These are phyloP conservation scores for Leucocoprinus birnbaumii DNA, from an alignment of 768 basidiomycete species.

Conservation along the genomic window DNA sequence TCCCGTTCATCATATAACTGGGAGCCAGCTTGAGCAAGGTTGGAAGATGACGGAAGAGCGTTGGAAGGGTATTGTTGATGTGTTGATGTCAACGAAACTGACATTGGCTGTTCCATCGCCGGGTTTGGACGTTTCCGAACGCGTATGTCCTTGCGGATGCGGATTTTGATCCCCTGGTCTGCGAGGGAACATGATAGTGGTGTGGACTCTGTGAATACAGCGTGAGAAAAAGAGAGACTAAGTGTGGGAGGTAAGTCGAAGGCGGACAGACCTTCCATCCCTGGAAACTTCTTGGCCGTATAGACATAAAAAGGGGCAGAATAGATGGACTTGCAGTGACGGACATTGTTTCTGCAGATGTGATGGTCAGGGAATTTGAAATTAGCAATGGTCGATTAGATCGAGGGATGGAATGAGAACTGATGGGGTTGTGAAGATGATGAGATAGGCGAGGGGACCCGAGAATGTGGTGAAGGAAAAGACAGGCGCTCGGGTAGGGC, in stretches of 20 bases:
- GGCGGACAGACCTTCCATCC: constrained; percentile 79
- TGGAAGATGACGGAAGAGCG: constrained; percentile 17
- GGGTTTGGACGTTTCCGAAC: constrained; percentile 68
- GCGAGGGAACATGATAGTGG: constrained; percentile 86
- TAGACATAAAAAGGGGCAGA: constrained; percentile 92
- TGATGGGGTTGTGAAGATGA: not conserved
- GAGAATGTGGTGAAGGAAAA: not conserved
- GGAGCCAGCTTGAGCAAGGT: not conserved
- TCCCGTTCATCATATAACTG: constrained; percentile 21
- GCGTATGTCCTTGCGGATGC: constrained; percentile 89
- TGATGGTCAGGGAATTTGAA: not conserved
- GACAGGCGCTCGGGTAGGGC: constrained; percentile 7
- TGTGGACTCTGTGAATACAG: constrained; percentile 67
- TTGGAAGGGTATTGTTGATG: constrained; percentile 19
- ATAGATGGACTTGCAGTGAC: constrained; percentile 88
- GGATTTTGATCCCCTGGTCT: constrained; percentile 95
- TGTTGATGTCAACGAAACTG: constrained; percentile 20
- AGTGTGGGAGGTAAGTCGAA: not conserved
- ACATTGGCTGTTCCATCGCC: constrained; percentile 31
- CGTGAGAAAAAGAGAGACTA: constrained; percentile 9
- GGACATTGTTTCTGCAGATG: constrained; percentile 76
- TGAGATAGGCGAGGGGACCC: not conserved
- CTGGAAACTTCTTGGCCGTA: constrained; percentile 95
- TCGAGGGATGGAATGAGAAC: not conserved
- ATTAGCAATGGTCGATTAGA: too few relatives aligned